Evolutionary conservation across 805 yeast genomes (phyloP), one percentile per base, ranked within the genome.

Genomic region (Kregervanrija pseudodelftensis): DNA sequence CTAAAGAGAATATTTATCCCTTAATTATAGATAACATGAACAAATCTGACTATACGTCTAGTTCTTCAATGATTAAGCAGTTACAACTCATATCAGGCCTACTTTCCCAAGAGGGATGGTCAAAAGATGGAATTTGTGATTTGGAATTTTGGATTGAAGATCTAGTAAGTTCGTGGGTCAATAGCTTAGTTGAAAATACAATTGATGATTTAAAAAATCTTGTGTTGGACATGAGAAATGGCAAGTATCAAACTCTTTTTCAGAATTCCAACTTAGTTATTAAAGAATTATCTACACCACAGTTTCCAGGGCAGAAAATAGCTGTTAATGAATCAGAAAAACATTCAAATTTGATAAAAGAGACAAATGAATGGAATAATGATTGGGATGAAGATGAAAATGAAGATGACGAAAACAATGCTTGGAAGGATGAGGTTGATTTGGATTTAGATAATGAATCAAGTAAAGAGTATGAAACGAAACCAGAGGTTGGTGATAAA

Each of bases 131-230:
- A 1, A 46, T 54, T 4, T 59, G 61, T 36, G 67, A 63, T 39
- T 43, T 63, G 11, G 66, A 61, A 43, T 61, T 61, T 41, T 63
- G 67, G 67, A 54, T 58, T 9, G 65, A 60, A 35, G 65, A 62
- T 43, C 44, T 60, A 8, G 45, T 52, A 2, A 58, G 40, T 22
- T 58, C 59, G 16, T 63, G 66, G 65, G 47, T 60, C 2, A 49
- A 49, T 28, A 56, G 49, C 28, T 44, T 61, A 30, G 50, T 53
- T 16, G 59, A 58, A 28, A 39, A 45, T 17, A 45, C 61, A 2
- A 56, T 61, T 11, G 61, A 61, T 37, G 49, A 50, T 8, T 39
- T 62, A 32, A 63, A 61, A 37, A 41, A 33, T 3, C 33, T 61
- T 52, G 56, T 36, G 9, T 49, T 15, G 46, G 48, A n/a, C 37